A percentile compares a stretch with the other conserved stretches of the same genome.
Evolutionary conservation across 805 yeast genomes (phyloP).

Genomic region (Candida sanyiensis): DNA sequence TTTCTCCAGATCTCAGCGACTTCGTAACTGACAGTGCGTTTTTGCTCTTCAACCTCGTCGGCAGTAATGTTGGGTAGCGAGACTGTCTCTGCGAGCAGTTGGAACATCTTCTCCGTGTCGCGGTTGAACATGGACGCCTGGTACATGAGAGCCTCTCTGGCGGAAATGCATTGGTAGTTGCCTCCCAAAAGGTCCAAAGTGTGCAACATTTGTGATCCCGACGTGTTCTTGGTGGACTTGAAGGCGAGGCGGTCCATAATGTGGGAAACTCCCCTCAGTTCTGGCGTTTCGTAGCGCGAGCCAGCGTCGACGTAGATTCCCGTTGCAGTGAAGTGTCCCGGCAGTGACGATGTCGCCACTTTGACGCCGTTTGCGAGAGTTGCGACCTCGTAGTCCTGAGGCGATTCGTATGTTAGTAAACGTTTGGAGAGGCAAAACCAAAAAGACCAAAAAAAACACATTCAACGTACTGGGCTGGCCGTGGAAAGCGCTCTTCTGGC

Average conservation of each 20-base stretch:
- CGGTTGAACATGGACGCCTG: slow-evolving; percentile 91
- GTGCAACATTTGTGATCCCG: slow-evolving; percentile 68
- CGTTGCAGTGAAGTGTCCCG: slow-evolving; percentile 86
- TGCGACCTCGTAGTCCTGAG: slow-evolving; percentile 24
- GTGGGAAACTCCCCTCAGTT: slow-evolving; percentile 72
- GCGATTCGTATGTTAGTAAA: too few relatives aligned
- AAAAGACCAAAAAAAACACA: neutral
- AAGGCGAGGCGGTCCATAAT: slow-evolving; percentile 81
- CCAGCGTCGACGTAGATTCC: slow-evolving; percentile 92
- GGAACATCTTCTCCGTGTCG: slow-evolving; percentile 76
- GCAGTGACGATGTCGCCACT: slow-evolving; percentile 77
- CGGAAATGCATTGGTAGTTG: slow-evolving; percentile 86
- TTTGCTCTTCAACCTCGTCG: slow-evolving; percentile 69
- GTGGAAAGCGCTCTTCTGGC: slow-evolving; percentile 20
- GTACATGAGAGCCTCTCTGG: slow-evolving; percentile 86
- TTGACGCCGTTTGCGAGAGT: slow-evolving; percentile 70
- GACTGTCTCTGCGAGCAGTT: slow-evolving; percentile 71
- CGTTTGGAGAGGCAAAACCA: neutral
- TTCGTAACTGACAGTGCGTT: slow-evolving; percentile 72
- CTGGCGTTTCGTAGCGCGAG: slow-evolving; percentile 66
- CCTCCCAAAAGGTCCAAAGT: slow-evolving; percentile 81
- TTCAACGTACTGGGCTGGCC: slow-evolving; percentile 12
- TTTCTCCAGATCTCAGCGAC: slow-evolving; percentile 75
- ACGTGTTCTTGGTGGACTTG: slow-evolving; percentile 54
- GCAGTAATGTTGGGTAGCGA: slow-evolving; percentile 60